phyloP scores from a whole-genome alignment of 306 rosid species.

The Sesbania bispinosa region DNA sequence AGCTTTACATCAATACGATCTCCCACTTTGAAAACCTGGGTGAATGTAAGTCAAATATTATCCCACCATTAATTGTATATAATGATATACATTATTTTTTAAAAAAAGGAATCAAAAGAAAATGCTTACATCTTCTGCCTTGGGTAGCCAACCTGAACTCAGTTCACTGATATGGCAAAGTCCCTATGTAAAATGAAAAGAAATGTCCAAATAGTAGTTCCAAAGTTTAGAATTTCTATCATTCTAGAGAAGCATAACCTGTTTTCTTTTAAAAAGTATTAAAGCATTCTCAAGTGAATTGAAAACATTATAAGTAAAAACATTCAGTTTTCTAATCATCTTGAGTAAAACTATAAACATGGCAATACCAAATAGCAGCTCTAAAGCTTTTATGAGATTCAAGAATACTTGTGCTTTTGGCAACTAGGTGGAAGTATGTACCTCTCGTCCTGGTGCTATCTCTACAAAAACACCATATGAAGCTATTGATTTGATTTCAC shows the following conservation, averaged over 20 bases:
- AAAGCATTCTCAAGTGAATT: not conserved
- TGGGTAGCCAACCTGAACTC: conserved; percentile 84
- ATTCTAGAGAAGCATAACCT: conserved; percentile 10
- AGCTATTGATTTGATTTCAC: conserved; percentile 81
- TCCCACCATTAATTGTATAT: not conserved
- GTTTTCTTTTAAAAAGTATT: not conserved
- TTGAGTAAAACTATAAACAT: not conserved
- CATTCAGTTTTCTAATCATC: conserved; percentile 6
- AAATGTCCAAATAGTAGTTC: conserved; percentile 13
- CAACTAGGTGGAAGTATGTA: conserved; percentile 33
- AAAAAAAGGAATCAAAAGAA: not conserved
- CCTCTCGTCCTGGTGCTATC: conserved; percentile 99
- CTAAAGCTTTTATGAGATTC: not conserved
- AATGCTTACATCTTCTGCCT: conserved; percentile 85
- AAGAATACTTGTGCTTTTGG: conserved; percentile 16
- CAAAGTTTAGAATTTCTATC: conserved; percentile 1
- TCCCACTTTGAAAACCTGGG: conserved; percentile 87
- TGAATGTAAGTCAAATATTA: conserved; percentile 21
- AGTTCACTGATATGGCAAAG: conserved; percentile 97
- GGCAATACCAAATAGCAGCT: not conserved
- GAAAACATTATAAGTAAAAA: not conserved
- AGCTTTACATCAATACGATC: conserved; percentile 90
- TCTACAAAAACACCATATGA: conserved; percentile 88
- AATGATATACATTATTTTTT: not conserved
- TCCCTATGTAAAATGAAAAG: conserved; percentile 58